These are phyloP conservation scores for Colletotrichum sp. DNA, from an alignment of 2,329 filamentous ascomycete genomes.

Conservation along the genomic window DNA sequence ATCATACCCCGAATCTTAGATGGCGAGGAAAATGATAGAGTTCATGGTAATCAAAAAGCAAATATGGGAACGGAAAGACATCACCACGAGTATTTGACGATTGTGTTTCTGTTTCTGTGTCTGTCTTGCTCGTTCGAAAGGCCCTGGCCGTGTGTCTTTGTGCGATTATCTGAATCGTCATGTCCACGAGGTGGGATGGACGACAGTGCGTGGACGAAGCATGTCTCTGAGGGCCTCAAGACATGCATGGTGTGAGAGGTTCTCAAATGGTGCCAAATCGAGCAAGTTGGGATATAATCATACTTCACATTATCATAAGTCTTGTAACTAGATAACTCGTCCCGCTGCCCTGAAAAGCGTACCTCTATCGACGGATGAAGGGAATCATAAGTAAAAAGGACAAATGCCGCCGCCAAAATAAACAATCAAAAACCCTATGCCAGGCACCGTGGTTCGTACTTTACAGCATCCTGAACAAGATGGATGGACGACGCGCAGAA, in stretches of 20 bases:
- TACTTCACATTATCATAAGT: not conserved
- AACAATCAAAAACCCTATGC: not conserved
- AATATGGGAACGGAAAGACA: not conserved
- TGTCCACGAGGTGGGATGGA: not conserved
- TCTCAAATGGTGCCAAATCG: not conserved
- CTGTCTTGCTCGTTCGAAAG: not conserved
- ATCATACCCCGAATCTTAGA: slow-evolving; percentile 11
- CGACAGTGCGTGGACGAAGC: not conserved
- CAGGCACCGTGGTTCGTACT: not conserved
- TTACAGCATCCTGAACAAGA: not conserved
- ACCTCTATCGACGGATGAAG: not conserved
- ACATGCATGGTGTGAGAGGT: not conserved
- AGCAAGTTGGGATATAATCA: not conserved
- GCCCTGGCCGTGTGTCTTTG: not conserved
- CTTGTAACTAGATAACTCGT: not conserved
- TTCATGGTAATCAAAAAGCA: slow-evolving; percentile 10
- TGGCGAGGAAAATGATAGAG: not conserved
- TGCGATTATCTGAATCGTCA: not conserved
- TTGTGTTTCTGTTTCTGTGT: not conserved
- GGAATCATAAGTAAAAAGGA: not conserved
- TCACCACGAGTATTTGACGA: not conserved
- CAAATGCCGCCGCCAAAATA: not conserved
- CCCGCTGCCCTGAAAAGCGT: not conserved
- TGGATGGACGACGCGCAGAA: slow-evolving; percentile 2
- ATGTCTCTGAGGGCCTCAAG: not conserved